These are phyloP conservation scores for Lasiodiplodia sp. DNA, from an alignment of 2,329 filamentous ascomycete genomes.

Conservation along the genomic window DNA sequence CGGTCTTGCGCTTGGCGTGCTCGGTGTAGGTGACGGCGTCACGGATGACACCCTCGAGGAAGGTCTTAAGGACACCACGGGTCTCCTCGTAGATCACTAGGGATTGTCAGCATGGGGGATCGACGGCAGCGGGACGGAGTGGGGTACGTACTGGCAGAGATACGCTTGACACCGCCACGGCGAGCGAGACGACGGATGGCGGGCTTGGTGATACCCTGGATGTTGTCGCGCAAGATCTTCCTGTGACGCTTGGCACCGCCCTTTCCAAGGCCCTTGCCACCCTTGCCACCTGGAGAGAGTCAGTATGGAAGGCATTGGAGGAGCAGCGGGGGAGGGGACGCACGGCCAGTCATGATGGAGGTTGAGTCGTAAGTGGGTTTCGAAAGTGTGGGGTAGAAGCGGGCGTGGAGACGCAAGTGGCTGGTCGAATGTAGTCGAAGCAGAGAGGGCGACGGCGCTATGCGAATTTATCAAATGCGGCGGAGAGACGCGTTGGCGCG, in stretches of 20 bases:
- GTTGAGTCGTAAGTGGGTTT: conserved; percentile 8
- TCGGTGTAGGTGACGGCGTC: conserved; percentile 81
- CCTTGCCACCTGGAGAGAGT: conserved; percentile 58
- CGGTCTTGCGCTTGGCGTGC: conserved; percentile 83
- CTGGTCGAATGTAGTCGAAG: conserved; percentile 11
- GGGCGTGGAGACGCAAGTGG: conserved; percentile 24
- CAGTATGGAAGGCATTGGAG: conserved; percentile 35
- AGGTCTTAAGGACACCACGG: conserved; percentile 78
- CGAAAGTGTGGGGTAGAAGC: conserved; percentile 13
- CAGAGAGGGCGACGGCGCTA: not conserved
- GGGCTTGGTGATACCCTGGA: conserved; percentile 63
- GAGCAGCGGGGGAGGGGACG: conserved; percentile 36
- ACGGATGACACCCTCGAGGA: conserved; percentile 79
- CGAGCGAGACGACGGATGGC: conserved; percentile 63
- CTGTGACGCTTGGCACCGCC: conserved; percentile 63
- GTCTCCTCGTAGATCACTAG: conserved; percentile 81
- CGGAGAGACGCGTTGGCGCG: conserved; percentile 24
- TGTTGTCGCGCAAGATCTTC: conserved; percentile 64
- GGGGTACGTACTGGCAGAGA: conserved; percentile 55
- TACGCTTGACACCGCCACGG: conserved; percentile 63
- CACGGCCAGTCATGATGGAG: conserved; percentile 53
- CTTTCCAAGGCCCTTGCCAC: conserved; percentile 63
- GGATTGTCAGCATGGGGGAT: conserved; percentile 38
- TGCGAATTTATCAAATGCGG: conserved; percentile 29
- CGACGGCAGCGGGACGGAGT: not conserved